phyloP scores from a whole-genome alignment of 148 eudicot genomes.

The Agrostemma githago region DNA sequence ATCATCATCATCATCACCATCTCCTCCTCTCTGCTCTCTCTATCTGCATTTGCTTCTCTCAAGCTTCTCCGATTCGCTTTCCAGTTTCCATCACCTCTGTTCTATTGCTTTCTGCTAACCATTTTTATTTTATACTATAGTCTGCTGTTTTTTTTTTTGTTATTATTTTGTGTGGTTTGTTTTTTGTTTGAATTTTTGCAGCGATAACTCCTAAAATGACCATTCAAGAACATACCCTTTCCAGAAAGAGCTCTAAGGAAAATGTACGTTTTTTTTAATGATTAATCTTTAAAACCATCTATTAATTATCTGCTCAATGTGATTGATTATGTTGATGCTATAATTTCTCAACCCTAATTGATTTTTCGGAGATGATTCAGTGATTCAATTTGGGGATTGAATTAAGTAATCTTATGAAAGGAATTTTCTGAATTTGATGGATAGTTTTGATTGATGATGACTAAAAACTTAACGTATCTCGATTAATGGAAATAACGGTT shows the following conservation, averaged over 20 bases:
- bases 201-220: constrained; percentile 15
- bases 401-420: not conserved
- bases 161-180: not conserved
- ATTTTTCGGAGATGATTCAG: too few relatives aligned
- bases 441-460: not conserved
- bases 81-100: not conserved
- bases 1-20: not conserved
- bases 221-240: constrained; percentile 49
- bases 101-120: constrained; percentile 7
- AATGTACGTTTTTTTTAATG: constrained; percentile 35
- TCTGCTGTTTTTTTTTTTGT: not conserved
- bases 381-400: not conserved
- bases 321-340: not conserved
- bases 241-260: constrained; percentile 56
- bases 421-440: not conserved
- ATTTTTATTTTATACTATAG: not conserved
- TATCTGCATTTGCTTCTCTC: not conserved
- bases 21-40: not conserved
- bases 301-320: not conserved
- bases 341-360: not conserved
- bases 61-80: constrained; percentile 1
- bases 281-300: not conserved
- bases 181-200: constrained; percentile 17
- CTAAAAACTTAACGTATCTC: too few relatives aligned
- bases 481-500: too few relatives aligned